Conservation (phyloP, 192 early-diverging fungal species). For the Martensiomyces pterosporus region DNA sequence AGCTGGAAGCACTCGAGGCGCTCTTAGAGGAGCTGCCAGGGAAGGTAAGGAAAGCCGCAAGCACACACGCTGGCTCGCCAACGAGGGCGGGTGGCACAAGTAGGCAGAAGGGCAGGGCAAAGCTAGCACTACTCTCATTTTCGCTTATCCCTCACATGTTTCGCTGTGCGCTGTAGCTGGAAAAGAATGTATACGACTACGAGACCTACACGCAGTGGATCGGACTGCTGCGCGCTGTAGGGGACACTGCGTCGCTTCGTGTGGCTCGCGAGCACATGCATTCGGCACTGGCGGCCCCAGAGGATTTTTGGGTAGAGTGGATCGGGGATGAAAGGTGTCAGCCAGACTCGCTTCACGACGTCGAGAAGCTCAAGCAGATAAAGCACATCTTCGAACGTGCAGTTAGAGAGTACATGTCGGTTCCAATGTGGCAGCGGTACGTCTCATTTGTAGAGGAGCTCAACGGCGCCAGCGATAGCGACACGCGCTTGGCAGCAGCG, state of each 20-base stretch:
- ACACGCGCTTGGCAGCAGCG: conserved; percentile 11
- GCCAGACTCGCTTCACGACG: conserved; percentile 5
- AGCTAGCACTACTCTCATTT: too few relatives aligned
- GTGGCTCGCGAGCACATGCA: conserved; percentile 27
- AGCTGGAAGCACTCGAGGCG: too few relatives aligned
- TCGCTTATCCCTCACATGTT: too few relatives aligned
- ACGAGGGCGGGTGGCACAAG: too few relatives aligned
- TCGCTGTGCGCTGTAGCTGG: too few relatives aligned
- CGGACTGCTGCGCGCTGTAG: conserved; percentile 21
- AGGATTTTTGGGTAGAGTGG: conserved; percentile 23
- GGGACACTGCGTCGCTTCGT: conserved; percentile 35
- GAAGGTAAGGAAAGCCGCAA: too few relatives aligned
- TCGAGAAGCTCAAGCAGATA: conserved; percentile 6
- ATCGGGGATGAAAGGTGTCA: conserved; percentile 29
- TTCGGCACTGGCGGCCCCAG: conserved; percentile 20
- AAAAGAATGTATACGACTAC: conserved; percentile 37
- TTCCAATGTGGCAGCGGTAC: conserved; percentile 30
- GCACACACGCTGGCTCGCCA: too few relatives aligned
- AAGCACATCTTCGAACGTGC: conserved; percentile 14
- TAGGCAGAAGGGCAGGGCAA: too few relatives aligned
- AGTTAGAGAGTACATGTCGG: conserved; percentile 13
- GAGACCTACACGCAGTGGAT: conserved; percentile 31
- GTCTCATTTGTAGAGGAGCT: conserved; percentile 16
- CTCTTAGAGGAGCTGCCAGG: too few relatives aligned
- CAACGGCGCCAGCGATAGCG: neutral